phyloP scores from a whole-genome alignment of 2,329 filamentous ascomycete species.

The Xylariaceae sp. region DNA sequence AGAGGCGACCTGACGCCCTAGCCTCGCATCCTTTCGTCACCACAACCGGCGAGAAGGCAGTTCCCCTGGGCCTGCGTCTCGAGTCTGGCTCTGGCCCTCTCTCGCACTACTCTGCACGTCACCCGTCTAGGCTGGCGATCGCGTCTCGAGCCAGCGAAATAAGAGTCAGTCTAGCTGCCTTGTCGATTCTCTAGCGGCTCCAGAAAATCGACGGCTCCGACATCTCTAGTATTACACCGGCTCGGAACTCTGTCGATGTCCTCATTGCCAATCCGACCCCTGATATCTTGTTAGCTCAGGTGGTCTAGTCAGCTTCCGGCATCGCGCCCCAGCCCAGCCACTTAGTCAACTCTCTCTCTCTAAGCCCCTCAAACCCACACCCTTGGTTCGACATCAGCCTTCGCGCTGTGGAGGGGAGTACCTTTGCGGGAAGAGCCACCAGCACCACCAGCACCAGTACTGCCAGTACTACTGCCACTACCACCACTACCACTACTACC shows the following conservation, averaged over 20 bases:
- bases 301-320: constrained; percentile 22
- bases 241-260: constrained; percentile 13
- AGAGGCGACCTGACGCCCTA: constrained; percentile 8
- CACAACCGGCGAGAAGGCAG: background rate
- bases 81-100: background rate
- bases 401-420: background rate
- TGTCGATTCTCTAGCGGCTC: constrained; percentile 17
- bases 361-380: constrained; percentile 15
- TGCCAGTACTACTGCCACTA: too few species aligned
- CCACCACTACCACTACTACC: too few species aligned
- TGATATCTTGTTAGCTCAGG: constrained; percentile 18
- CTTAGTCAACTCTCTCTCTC: constrained; percentile 18
- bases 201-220: constrained; percentile 15
- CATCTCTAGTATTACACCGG: constrained; percentile 18
- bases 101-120: constrained; percentile 12
- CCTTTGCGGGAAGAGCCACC: too few species aligned
- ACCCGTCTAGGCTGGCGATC: constrained; percentile 11
- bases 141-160: constrained; percentile 11
- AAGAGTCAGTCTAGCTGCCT: constrained; percentile 23
- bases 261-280: constrained; percentile 21
- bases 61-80: background rate
- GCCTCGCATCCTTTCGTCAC: constrained; percentile 2
- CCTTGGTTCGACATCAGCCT: constrained; percentile 1
- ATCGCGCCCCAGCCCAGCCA: constrained; percentile 14
- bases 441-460: too few species aligned